phyloP scores from a whole-genome alignment of 2,329 filamentous ascomycete species.

The Pestalotiopsis sp. region DNA sequence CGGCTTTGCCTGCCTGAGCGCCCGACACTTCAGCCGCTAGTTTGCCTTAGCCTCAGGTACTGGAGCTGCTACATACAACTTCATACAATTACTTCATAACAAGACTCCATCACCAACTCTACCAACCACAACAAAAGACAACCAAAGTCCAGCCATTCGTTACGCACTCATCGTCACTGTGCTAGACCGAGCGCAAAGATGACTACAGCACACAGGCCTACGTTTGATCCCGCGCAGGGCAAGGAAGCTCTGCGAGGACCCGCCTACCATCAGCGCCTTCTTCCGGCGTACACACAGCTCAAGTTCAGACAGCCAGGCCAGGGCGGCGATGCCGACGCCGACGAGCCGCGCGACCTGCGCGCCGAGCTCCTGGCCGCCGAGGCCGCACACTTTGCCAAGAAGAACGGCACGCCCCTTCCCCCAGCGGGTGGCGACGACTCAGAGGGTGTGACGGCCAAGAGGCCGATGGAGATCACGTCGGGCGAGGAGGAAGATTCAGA shows the following conservation, averaged over 20 bases:
- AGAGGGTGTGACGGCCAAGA: slow-evolving; percentile 55
- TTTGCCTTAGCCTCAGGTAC: not conserved
- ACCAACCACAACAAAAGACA: slow-evolving; percentile 11
- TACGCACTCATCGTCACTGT: not conserved
- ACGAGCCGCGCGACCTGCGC: slow-evolving; percentile 75
- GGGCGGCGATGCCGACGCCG: slow-evolving; percentile 75
- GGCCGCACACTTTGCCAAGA: slow-evolving; percentile 84
- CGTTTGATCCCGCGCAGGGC: slow-evolving; percentile 92
- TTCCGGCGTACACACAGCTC: slow-evolving; percentile 90
- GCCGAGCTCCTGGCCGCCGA: slow-evolving; percentile 90
- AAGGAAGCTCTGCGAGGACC: slow-evolving; percentile 93
- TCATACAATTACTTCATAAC: not conserved
- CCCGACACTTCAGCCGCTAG: not conserved
- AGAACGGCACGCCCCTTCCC: slow-evolving; percentile 62
- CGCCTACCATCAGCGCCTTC: slow-evolving; percentile 93
- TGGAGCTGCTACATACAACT: not conserved
- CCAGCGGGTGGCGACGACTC: slow-evolving; percentile 50
- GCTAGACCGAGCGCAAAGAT: slow-evolving; percentile 38
- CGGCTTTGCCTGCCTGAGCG: slow-evolving; percentile 19
- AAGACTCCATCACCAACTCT: not conserved
- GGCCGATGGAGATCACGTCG: slow-evolving; percentile 60
- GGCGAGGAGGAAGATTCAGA: slow-evolving; percentile 69
- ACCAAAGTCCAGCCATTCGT: not conserved
- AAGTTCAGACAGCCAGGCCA: slow-evolving; percentile 84
- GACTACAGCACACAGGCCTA: slow-evolving; percentile 80